Percentiles rank a stretch among this genome's conserved stretches.
phyloP scores from a whole-genome alignment of 257 asterid species.

The Linderniella brevidens region DNA sequence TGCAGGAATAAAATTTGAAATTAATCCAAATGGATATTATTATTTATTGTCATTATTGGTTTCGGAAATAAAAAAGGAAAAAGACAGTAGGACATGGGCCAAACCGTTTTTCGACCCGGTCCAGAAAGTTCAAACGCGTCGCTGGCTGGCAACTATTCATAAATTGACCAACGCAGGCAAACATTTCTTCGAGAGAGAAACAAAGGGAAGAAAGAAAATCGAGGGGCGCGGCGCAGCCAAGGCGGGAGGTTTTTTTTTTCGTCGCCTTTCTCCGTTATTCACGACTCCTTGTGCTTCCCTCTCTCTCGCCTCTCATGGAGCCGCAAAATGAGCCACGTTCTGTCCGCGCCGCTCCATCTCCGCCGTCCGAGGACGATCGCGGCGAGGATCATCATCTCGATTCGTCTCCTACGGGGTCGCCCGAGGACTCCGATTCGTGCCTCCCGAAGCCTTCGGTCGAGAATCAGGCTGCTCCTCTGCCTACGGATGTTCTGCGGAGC shows the following conservation, averaged over 20 bases:
- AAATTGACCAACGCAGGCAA: too few relatives aligned
- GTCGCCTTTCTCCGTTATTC: constrained; percentile 22
- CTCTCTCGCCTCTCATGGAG: constrained; percentile 40
- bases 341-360: constrained; percentile 25
- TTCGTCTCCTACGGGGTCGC: constrained; percentile 52
- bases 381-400: constrained; percentile 27
- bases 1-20: too few relatives aligned
- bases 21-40: too few relatives aligned
- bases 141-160: too few relatives aligned
- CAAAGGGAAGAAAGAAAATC: neutral
- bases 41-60: too few relatives aligned
- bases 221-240: constrained; percentile 10
- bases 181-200: constrained; percentile 17
- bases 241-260: constrained; percentile 22
- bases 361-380: constrained; percentile 27
- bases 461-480: constrained; percentile 15
- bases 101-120: too few relatives aligned
- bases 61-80: too few relatives aligned
- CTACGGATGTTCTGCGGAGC: constrained; percentile 53
- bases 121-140: too few relatives aligned
- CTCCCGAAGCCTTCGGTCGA: constrained; percentile 26
- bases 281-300: constrained; percentile 10
- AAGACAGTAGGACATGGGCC: too few relatives aligned
- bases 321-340: constrained; percentile 15
- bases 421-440: constrained; percentile 27